phyloP scores from a whole-genome alignment of 2,329 filamentous ascomycete species.

The Aureobasidium namibiae region DNA sequence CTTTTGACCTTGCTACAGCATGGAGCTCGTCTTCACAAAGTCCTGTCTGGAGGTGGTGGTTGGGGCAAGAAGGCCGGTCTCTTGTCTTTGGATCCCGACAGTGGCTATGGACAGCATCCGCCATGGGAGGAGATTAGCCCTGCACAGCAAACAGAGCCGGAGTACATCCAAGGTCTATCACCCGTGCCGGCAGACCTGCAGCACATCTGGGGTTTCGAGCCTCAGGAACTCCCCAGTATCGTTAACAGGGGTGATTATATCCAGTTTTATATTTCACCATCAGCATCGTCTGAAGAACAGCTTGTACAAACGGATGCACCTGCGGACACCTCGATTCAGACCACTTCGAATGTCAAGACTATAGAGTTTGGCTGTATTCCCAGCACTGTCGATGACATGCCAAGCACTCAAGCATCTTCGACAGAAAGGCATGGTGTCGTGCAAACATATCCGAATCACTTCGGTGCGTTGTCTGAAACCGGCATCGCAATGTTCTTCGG shows the following conservation, averaged over 20 bases:
- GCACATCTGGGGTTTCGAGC: slow-evolving; percentile 22
- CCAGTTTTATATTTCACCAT: slow-evolving; percentile 50
- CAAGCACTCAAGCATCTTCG: slow-evolving; percentile 14
- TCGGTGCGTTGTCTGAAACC: slow-evolving; percentile 55
- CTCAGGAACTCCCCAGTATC: slow-evolving; percentile 40
- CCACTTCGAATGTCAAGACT: slow-evolving; percentile 18
- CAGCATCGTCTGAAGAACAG: not conserved
- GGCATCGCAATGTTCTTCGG: slow-evolving; percentile 41
- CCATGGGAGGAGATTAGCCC: not conserved
- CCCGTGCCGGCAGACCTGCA: slow-evolving; percentile 18
- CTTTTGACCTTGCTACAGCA: slow-evolving; percentile 3
- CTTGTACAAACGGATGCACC: slow-evolving; percentile 21
- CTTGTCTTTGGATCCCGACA: slow-evolving; percentile 67
- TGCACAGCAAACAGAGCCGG: slow-evolving; percentile 4
- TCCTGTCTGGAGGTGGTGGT: slow-evolving; percentile 72
- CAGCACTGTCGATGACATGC: slow-evolving; percentile 34
- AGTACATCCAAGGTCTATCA: not conserved
- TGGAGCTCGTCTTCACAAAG: slow-evolving; percentile 36
- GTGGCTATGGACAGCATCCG: slow-evolving; percentile 20
- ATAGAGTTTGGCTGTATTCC: slow-evolving; percentile 35
- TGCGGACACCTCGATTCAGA: not conserved
- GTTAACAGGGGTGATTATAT: slow-evolving; percentile 57
- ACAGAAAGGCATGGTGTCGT: not conserved
- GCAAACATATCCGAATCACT: slow-evolving; percentile 32
- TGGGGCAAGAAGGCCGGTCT: slow-evolving; percentile 77